Percentiles rank a stretch among this genome's conserved stretches.
Evolutionary conservation across 2,329 filamentous ascomycete species (phyloP).

Genomic region (Colletotrichum simmondsii): DNA sequence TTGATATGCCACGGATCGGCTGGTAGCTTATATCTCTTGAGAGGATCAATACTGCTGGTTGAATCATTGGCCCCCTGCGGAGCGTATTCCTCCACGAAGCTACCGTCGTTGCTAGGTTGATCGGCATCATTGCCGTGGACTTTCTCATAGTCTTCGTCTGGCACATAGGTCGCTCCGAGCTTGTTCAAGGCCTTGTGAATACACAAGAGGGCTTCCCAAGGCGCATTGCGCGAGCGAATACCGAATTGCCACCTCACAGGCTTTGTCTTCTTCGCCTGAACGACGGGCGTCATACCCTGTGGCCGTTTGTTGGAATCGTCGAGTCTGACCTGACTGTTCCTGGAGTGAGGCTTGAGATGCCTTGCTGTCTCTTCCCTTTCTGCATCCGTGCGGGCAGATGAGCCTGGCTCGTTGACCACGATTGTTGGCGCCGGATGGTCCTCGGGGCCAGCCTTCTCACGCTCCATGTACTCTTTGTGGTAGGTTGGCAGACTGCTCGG

Average conservation of each 20-base stretch:
- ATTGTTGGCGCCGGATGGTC: slow-evolving; percentile 53
- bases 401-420: slow-evolving; percentile 57
- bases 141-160: slow-evolving; percentile 68
- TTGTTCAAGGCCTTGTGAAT: slow-evolving; percentile 93
- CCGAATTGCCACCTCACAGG: slow-evolving; percentile 98
- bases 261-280: slow-evolving; percentile 73
- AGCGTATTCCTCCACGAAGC: slow-evolving; percentile 52
- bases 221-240: slow-evolving; percentile 92
- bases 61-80: slow-evolving; percentile 48
- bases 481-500: slow-evolving; percentile 92
- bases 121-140: slow-evolving; percentile 54
- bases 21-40: slow-evolving; percentile 81
- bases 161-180: slow-evolving; percentile 89
- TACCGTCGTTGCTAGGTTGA: slow-evolving; percentile 53
- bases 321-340: slow-evolving; percentile 71
- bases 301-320: slow-evolving; percentile 72
- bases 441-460: slow-evolving; percentile 65
- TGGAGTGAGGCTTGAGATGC: slow-evolving; percentile 86
- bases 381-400: slow-evolving; percentile 68
- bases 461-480: slow-evolving; percentile 90
- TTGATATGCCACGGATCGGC: slow-evolving; percentile 96
- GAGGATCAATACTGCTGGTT: slow-evolving; percentile 59
- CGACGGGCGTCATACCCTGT: slow-evolving; percentile 71
- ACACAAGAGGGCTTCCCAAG: slow-evolving; percentile 92
- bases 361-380: slow-evolving; percentile 86